phyloP scores from a whole-genome alignment of 2,329 filamentous ascomycete genomes.

The Phialocephala subalpina region DNA sequence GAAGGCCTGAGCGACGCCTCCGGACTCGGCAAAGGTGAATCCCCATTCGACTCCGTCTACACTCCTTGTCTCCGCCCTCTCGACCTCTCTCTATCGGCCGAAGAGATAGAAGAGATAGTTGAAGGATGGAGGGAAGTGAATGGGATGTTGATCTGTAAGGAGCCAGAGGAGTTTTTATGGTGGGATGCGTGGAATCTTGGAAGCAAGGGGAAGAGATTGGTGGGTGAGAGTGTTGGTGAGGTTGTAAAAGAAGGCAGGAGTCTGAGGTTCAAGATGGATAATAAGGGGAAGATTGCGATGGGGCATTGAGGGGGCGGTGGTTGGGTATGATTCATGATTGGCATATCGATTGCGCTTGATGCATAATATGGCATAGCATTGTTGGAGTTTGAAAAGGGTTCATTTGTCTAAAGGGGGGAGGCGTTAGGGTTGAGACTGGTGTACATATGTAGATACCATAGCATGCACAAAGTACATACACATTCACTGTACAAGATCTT shows the following conservation, averaged over 20 bases:
- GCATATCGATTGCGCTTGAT: neutral
- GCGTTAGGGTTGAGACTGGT: neutral
- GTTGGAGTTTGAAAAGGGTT: neutral
- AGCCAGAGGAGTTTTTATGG: slow-evolving; percentile 56
- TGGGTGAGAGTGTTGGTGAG: slow-evolving; percentile 44
- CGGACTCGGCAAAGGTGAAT: slow-evolving; percentile 50
- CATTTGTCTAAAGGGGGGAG: neutral
- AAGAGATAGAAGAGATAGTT: slow-evolving; percentile 29
- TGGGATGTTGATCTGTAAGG: slow-evolving; percentile 47
- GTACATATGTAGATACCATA: slow-evolving; percentile 1
- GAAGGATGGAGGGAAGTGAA: slow-evolving; percentile 28
- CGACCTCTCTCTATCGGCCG: slow-evolving; percentile 15
- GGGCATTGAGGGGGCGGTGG: neutral
- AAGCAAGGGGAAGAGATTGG: slow-evolving; percentile 45
- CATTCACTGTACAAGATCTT: neutral
- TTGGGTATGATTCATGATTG: neutral
- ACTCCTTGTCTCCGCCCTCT: slow-evolving; percentile 33
- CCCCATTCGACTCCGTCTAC: slow-evolving; percentile 32
- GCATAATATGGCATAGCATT: neutral
- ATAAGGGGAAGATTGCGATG: neutral
- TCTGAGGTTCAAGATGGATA: slow-evolving; percentile 23
- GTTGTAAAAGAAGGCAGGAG: slow-evolving; percentile 32
- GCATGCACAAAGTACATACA: neutral
- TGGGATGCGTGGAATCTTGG: slow-evolving; percentile 58
- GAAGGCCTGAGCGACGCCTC: slow-evolving; percentile 51